Conservation (phyloP, 257 asterid species). For the Nicotiana undulata region DNA sequence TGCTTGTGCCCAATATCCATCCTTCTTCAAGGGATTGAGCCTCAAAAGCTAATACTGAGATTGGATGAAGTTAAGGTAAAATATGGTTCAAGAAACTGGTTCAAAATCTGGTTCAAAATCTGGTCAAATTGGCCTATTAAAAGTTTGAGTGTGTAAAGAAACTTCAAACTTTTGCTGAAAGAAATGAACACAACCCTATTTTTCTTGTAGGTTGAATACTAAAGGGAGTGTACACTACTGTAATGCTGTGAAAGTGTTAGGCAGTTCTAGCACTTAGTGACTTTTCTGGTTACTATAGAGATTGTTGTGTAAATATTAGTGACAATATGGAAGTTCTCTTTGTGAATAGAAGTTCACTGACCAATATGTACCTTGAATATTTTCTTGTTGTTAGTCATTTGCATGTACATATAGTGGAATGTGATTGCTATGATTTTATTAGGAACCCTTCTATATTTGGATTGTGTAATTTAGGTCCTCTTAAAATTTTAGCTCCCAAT, state of each 20-base stretch:
- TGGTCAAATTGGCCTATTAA: no score
- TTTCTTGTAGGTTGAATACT: background rate
- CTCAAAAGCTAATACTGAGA: no score
- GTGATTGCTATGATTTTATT: constrained; percentile 3
- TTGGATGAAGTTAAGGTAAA: no score
- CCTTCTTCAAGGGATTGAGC: no score
- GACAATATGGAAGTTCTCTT: background rate
- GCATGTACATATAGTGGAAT: constrained; percentile 4
- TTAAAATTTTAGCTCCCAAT: background rate
- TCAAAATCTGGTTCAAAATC: no score
- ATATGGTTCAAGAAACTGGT: no score
- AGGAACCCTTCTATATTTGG: background rate
- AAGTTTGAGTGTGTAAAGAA: no score
- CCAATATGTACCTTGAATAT: background rate
- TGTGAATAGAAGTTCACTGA: background rate
- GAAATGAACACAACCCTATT: no score
- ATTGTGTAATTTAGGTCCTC: background rate
- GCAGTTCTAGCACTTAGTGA: background rate
- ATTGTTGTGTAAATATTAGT: constrained; percentile 7
- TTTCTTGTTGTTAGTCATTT: background rate
- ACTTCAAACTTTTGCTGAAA: no score
- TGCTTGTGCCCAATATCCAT: no score
- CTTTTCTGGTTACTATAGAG: background rate
- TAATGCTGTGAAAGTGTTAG: background rate
- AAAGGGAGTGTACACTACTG: constrained; percentile 8